Evolutionary conservation across 495 filamentous ascomycete genomes (phyloP).

Genomic region (Neurospora sp.): DNA sequence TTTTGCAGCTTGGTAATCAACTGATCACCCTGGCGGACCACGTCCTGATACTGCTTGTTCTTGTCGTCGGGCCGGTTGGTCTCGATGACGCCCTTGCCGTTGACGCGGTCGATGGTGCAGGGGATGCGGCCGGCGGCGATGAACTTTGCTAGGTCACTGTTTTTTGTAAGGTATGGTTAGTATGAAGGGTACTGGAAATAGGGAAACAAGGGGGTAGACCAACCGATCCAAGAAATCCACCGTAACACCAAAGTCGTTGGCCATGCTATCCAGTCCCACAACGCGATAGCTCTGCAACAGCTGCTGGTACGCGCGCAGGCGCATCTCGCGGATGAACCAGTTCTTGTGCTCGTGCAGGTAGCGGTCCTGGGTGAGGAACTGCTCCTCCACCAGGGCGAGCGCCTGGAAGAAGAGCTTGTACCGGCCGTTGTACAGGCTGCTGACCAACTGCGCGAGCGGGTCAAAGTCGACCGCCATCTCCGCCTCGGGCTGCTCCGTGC

Average conservation of each 20-base stretch:
- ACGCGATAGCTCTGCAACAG: constrained; percentile 95
- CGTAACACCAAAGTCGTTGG: constrained; percentile 86
- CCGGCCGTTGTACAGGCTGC: constrained; percentile 82
- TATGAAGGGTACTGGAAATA: not conserved
- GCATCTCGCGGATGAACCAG: constrained; percentile 98
- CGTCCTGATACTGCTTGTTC: constrained; percentile 97
- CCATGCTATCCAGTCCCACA: constrained; percentile 93
- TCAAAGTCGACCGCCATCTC: constrained; percentile 69
- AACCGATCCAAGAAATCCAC: constrained; percentile 94
- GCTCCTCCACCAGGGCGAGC: constrained; percentile 83
- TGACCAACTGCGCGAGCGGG: constrained; percentile 77
- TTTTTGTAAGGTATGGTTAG: not conserved
- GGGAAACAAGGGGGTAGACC: constrained; percentile 16
- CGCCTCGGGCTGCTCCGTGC: constrained; percentile 57
- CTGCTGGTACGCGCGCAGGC: constrained; percentile 88
- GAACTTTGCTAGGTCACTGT: constrained; percentile 91
- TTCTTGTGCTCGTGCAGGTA: constrained; percentile 87
- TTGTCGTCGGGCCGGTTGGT: constrained; percentile 96
- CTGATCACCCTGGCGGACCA: constrained; percentile 93
- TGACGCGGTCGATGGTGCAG: constrained; percentile 92
- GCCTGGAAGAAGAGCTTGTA: constrained; percentile 90
- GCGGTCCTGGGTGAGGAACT: constrained; percentile 86
- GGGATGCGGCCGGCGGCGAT: constrained; percentile 89
- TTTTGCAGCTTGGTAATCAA: constrained; percentile 98
- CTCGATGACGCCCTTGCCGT: constrained; percentile 84